A percentile compares a stretch with the other conserved stretches of the same genome.
These are phyloP conservation scores for Gossypium herbaceum DNA, from an alignment of 345 rosid genomes.

Conservation along the genomic window DNA sequence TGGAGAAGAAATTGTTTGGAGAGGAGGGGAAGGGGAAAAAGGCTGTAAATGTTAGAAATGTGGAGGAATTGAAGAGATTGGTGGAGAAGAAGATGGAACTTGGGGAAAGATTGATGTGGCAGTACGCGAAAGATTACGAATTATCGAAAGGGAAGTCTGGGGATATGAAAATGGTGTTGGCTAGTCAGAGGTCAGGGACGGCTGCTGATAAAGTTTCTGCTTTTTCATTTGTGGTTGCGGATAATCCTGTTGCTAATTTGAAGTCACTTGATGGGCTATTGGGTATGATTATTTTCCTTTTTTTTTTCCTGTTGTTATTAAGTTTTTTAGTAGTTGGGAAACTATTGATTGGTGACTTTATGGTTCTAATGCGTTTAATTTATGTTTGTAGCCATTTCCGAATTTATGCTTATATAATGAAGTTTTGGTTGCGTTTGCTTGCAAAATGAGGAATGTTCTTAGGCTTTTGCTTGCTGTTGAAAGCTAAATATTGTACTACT, in stretches of 20 bases:
- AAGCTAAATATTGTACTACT: background rate
- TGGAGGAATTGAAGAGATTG: conserved; percentile 47
- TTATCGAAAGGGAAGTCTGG: conserved; percentile 62
- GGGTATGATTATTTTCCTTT: conserved; percentile 37
- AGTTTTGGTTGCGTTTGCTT: background rate
- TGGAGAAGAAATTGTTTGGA: conserved; percentile 72
- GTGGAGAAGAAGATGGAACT: conserved; percentile 66
- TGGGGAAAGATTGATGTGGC: conserved; percentile 84
- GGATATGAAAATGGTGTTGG: conserved; percentile 76
- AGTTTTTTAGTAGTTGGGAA: background rate
- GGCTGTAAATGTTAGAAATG: conserved; percentile 33
- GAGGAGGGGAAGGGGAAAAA: conserved; percentile 26
- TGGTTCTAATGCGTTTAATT: background rate
- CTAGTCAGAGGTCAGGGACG: conserved; percentile 94
- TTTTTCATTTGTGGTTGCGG: conserved; percentile 78
- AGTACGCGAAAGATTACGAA: conserved; percentile 63
- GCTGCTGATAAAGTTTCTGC: conserved; percentile 91
- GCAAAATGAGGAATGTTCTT: background rate
- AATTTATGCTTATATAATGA: conserved; percentile 3
- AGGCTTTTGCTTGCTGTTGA: background rate
- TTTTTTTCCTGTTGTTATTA: background rate
- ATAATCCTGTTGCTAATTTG: conserved; percentile 87
- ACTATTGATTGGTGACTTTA: background rate
- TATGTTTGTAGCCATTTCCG: background rate
- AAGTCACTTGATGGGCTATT: conserved; percentile 85